Evolutionary conservation across 1,284 basidiomycete genomes (phyloP), one percentile per base, ranked within the genome.

Genomic region (Microbotryum violaceum): DNA sequence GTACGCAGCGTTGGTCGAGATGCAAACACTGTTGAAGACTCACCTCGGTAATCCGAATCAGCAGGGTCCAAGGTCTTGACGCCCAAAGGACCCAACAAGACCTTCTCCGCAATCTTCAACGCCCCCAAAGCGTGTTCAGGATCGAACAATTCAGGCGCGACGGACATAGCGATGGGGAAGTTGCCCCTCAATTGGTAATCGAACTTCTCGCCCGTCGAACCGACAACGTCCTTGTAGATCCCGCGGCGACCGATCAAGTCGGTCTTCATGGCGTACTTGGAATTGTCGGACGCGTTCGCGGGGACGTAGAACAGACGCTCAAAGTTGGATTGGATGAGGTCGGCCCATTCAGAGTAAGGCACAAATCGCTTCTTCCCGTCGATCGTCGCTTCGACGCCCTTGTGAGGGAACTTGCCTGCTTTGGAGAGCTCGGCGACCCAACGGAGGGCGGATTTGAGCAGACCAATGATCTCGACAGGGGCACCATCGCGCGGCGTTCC

Each of bases 181-280:
- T 74, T 72, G 33, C 64, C 64, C 14, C 76, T 72, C 54, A 76
- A 72, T 77, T 97, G 94, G 75, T 98, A 98, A 77, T 98, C 93
- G 8, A 90, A 89, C 87, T 91, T 97, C 76, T 92, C 90, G 59
- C 89, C 83, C 16, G 86, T 87, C 57, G 79, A 73, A 45, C 91
- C 91, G 70, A 88, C 89, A 6, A 97, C 91, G 72, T 98, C 94
- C 80, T 98, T 98, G 82, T 98, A 98, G 75, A 97, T 94, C 6
- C 94, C 94, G 54, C 94, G 82, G 27, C 91, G 87, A 75, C 92
- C 89, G 67, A 97, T 81, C 42, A 97, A 77, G 33, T 74, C 79
- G 1, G 88, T 69, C 72, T 91, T 81, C 66, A 97, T 75, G 59
- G 81, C 80, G 77, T 91, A 92, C 46, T 84, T 78, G 9, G 72